phyloP scores from a whole-genome alignment of 306 rosid genomes.

The Fragaria ananassa region DNA sequence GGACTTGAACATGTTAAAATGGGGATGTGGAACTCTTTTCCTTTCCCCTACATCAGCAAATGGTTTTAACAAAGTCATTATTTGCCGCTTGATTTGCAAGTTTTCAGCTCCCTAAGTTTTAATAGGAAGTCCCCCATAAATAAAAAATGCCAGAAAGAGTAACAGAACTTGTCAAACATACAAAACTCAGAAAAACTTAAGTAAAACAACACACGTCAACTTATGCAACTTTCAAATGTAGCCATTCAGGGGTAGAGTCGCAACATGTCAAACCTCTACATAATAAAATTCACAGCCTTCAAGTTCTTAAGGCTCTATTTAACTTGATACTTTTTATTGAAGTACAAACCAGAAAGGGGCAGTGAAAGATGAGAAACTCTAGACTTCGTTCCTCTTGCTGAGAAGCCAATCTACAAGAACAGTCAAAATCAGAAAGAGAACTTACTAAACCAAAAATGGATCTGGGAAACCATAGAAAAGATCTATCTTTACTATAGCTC shows the following conservation, averaged over 20 bases:
- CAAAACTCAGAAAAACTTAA: not conserved
- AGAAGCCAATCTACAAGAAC: conserved; percentile 34
- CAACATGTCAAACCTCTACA: not conserved
- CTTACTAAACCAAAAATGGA: conserved; percentile 3
- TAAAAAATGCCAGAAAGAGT: not conserved
- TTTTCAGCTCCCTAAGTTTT: not conserved
- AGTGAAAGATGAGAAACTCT: conserved; percentile 18
- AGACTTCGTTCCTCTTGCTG: conserved; percentile 20
- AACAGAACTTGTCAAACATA: not conserved
- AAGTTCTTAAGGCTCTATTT: conserved; percentile 7
- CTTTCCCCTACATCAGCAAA: too few species aligned
- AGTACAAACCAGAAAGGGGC: not conserved
- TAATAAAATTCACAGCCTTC: conserved; percentile 17
- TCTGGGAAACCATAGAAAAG: not conserved
- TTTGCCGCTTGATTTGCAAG: not conserved
- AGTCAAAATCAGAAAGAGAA: conserved; percentile 23
- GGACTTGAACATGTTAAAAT: not conserved
- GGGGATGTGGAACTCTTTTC: not conserved
- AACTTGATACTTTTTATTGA: conserved; percentile 23
- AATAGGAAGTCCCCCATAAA: not conserved
- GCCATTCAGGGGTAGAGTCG: not conserved
- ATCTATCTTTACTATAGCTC: not conserved
- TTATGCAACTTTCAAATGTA: conserved; percentile 14
- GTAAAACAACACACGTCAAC: not conserved
- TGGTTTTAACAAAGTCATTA: not conserved